Conservation (phyloP, 129 eudicot genomes). For the Lonicera japonica region DNA sequence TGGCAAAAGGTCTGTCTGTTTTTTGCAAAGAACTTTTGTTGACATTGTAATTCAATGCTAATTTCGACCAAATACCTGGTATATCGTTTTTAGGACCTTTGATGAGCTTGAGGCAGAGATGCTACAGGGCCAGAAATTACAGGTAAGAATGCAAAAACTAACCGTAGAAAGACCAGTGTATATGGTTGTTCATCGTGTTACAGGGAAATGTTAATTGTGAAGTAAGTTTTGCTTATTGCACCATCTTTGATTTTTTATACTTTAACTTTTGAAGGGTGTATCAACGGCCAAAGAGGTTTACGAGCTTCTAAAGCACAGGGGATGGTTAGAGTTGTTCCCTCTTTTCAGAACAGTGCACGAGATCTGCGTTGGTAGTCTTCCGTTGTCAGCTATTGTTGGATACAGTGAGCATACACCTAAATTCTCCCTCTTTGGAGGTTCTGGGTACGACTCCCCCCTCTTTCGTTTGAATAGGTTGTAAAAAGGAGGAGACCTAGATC, state of each 20-base stretch:
- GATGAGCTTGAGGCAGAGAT: slow-evolving; percentile 99
- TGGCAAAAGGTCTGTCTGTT: slow-evolving; percentile 63
- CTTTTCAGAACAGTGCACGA: slow-evolving; percentile 88
- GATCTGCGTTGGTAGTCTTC: slow-evolving; percentile 77
- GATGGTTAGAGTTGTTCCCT: slow-evolving; percentile 89
- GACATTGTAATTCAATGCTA: neutral
- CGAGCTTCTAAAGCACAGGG: slow-evolving; percentile 71
- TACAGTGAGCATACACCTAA: slow-evolving; percentile 61
- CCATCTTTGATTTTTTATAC: neutral
- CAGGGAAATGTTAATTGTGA: neutral
- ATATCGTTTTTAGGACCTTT: slow-evolving; percentile 51
- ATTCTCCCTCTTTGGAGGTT: slow-evolving; percentile 13
- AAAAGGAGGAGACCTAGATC: no score
- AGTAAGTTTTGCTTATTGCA: no score
- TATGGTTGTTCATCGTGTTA: neutral
- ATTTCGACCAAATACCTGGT: neutral
- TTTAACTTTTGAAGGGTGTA: slow-evolving; percentile 60
- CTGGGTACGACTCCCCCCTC: no score
- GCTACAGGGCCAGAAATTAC: slow-evolving; percentile 96
- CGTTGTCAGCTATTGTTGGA: slow-evolving; percentile 75
- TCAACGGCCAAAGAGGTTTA: slow-evolving; percentile 91
- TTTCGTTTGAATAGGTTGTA: no score
- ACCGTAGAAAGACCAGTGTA: neutral
- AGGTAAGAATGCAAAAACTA: slow-evolving; percentile 37
- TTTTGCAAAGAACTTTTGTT: neutral